A percentile compares a stretch with the other conserved stretches of the same genome.
phyloP scores from a whole-genome alignment of 169 alveolate species.

The Perkinsus olseni region DNA sequence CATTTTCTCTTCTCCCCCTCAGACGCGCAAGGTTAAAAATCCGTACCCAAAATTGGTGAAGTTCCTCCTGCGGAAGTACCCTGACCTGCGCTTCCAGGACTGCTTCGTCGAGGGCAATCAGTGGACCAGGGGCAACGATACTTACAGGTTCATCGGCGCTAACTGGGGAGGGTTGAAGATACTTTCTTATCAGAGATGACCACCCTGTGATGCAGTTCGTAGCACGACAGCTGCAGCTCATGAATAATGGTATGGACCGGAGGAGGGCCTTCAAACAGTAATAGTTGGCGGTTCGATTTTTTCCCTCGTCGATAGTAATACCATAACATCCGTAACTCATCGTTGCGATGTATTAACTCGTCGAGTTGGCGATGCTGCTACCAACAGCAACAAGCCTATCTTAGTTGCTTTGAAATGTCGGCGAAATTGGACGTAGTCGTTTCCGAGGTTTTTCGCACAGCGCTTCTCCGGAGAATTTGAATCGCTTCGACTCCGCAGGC shows the following conservation, averaged over 20 bases:
- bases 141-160: too few species aligned
- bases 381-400: too few species aligned
- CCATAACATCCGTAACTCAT: neutral
- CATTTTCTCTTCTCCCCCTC: neutral
- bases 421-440: too few species aligned
- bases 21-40: neutral
- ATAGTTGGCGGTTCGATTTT: neutral
- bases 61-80: constrained; percentile 53
- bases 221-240: constrained; percentile 24
- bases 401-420: too few species aligned
- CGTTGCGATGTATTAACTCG: too few species aligned
- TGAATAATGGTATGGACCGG: constrained; percentile 12
- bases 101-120: constrained; percentile 65
- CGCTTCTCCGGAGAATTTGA: too few species aligned
- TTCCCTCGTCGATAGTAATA: neutral
- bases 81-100: constrained; percentile 64
- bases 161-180: too few species aligned
- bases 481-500: too few species aligned
- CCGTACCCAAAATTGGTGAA: constrained; percentile 20
- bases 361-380: too few species aligned
- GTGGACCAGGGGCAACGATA: constrained; percentile 50
- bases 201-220: constrained; percentile 41
- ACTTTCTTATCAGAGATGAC: constrained; percentile 14
- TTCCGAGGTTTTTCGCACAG: too few species aligned
- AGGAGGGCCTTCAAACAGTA: constrained; percentile 16